Base-by-base conservation (phyloP, 768 basidiomycete species). In the Neoboletus subvelutipes region DNA sequence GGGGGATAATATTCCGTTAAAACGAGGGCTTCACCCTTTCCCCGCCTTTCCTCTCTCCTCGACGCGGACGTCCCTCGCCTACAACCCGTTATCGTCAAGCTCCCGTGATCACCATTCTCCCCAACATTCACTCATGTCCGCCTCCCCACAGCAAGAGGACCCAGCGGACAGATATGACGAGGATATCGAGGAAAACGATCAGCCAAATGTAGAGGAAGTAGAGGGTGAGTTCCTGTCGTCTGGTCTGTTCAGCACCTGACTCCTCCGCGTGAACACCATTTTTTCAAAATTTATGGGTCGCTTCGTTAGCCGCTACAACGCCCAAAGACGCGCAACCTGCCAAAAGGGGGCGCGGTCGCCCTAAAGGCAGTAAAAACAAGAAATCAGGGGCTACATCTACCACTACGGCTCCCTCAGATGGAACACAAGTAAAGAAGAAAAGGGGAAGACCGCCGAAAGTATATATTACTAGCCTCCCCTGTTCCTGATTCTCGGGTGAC, bases 291-390 rank as follows among this genome's bases (percentile, higher is more conserved):
- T 63, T 65, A 55, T 61, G 33, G 64, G 10, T 58, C n/a, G 49
- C 62, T 60, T 59, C 54, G 56, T 56, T 67, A 75, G 78, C 76
- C 68, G 71, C 76, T 59, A 68, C 78, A 56, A 73, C 77, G 55
- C 70, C 76, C 59, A 69, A 52, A 63, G 66, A 73, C 57, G 64
- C 74, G 22, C 69, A 67, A 54, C 51, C 82, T 41, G 64, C 69
- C 59, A 94, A 92, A 77, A 86, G 93, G 66, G 85, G 90, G 67
- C 83, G 94, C 46, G 94, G 94, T 52, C 85, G 94, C 62, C 94
- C 94, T 58, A 92, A 87, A 72, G 93, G 93, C 65, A 91, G 89
- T 74, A 94, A 90, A 77, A 84, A 84, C 74, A 84, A 83, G 77
- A 82, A 80, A 67, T 71, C 69, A 62, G 67, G 70, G 69, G 75